Evolutionary conservation across 176 grass and related monocot species (phyloP), one percentile per base, ranked within the genome.

Genomic region (Zizania latifolia): DNA sequence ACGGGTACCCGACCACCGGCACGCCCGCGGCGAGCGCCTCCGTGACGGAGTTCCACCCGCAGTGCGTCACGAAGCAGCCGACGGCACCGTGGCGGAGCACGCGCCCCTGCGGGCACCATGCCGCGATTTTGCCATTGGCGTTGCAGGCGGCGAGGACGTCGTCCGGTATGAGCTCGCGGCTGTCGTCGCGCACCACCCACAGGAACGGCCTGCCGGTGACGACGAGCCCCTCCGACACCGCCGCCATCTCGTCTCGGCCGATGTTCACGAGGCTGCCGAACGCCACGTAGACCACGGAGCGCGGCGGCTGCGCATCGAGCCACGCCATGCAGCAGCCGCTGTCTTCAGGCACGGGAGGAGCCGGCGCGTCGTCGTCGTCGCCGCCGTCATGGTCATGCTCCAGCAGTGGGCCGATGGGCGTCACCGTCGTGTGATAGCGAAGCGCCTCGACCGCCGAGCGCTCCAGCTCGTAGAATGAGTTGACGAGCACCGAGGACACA

Each of bases 21-120:
- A 92, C 79, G 11, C 90, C 86, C 0, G 74, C 90, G 0, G 86
- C 66, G 4, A 88, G 65, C 58, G 75, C 79, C 83, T 93, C 90
- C 5, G n/a, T 13, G 10, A 61, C 35, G 19, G 92, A 95, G 86
- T 95, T 95, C 92, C 86, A 91, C 1, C 92, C 92, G 72, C 92
- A 95, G 61, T 95, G 92, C 22, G 76, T 89, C 2, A 95, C 28
- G 66, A 91, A 95, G 37, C 88, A 87, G 0, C 85, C 88, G 0
- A 84, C 89, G 0, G 92, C 74, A 21, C 1, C 13, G 56, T 95
- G 92, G 3, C n/a, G 1, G 8, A 92, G 83, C 33, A 92, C 79
- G 24, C 62, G 75, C 46, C 76, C 69, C 58, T 92, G 86, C 2
- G 75, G 58, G 59, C 90, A 86, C 90, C 90, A 92, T 8, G 71